A percentile compares a stretch with the other conserved stretches of the same genome.
Evolutionary conservation across 75 land plant species (phyloP).

Genomic region (Selaginella tamariscina): DNA sequence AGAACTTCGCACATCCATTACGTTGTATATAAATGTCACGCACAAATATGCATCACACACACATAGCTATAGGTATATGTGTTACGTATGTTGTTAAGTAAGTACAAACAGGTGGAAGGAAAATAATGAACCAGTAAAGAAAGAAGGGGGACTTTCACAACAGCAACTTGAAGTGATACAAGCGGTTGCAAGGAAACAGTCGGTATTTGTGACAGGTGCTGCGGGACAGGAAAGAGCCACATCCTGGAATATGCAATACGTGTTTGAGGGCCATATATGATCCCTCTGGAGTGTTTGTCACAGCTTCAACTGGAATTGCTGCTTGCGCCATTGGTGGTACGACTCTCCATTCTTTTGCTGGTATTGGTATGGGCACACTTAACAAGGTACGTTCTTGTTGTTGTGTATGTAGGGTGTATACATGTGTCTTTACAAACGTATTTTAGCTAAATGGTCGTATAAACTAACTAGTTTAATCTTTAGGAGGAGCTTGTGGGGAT

Average conservation of each 20-base stretch:
- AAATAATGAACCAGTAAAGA: not conserved
- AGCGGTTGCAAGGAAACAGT: slow-evolving; percentile 33
- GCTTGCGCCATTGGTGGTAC: slow-evolving; percentile 52
- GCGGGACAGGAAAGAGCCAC: slow-evolving; percentile 75
- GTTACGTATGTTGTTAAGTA: too few relatives aligned
- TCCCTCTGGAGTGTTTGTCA: slow-evolving; percentile 37
- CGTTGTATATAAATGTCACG: too few relatives aligned
- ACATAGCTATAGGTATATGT: too few relatives aligned
- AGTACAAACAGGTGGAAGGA: too few relatives aligned
- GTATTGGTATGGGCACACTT: slow-evolving; percentile 32
- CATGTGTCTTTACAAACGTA: too few relatives aligned
- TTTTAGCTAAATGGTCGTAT: too few relatives aligned
- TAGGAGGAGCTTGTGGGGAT: slow-evolving; percentile 6
- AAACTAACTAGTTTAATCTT: too few relatives aligned
- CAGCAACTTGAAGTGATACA: slow-evolving; percentile 33
- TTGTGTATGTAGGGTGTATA: too few relatives aligned
- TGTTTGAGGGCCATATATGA: slow-evolving; percentile 26
- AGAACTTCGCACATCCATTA: too few relatives aligned
- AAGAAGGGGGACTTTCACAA: slow-evolving; percentile 12
- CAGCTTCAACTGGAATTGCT: slow-evolving; percentile 68
- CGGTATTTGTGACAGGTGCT: slow-evolving; percentile 68
- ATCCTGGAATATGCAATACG: slow-evolving; percentile 31
- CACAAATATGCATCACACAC: too few relatives aligned
- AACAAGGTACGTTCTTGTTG: too few relatives aligned
- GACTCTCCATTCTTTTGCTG: slow-evolving; percentile 64